Conservation (phyloP, 495 filamentous ascomycete genomes). For the Aspergillus campestris region DNA sequence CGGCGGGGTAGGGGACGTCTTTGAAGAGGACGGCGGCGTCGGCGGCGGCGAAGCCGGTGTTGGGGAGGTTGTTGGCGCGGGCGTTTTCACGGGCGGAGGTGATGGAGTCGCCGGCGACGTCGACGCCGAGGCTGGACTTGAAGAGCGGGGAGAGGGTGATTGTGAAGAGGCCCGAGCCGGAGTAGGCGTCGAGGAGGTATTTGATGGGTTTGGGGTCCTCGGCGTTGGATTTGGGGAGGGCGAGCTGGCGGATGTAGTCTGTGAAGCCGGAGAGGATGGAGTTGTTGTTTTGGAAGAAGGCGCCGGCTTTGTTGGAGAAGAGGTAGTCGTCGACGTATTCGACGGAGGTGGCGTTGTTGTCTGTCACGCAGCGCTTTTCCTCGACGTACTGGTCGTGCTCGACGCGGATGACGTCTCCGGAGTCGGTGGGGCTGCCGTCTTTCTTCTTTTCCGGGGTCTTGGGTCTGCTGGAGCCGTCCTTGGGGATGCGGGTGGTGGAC, state of each 20-base stretch:
- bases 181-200: conserved; percentile 95
- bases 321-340: conserved; percentile 82
- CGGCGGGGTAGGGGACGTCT: conserved; percentile 55
- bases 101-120: conserved; percentile 66
- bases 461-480: conserved; percentile 21
- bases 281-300: conserved; percentile 99
- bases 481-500: conserved; percentile 62
- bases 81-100: conserved; percentile 69
- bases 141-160: conserved; percentile 84
- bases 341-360: conserved; percentile 67
- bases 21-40: conserved; percentile 79
- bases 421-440: conserved; percentile 17
- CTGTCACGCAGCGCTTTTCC: conserved; percentile 77
- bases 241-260: conserved; percentile 76
- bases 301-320: conserved; percentile 82
- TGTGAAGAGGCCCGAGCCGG: conserved; percentile 92
- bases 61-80: conserved; percentile 59
- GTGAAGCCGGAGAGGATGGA: conserved; percentile 91
- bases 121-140: conserved; percentile 58
- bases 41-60: conserved; percentile 72
- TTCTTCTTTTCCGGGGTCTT: conserved; percentile 9
- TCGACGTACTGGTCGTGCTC: conserved; percentile 49
- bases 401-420: conserved; percentile 26
- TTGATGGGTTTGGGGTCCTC: conserved; percentile 45
- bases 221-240: conserved; percentile 41